Base-by-base conservation (phyloP, 2,329 filamentous ascomycete species). In the Dothideomycetes sp. region DNA sequence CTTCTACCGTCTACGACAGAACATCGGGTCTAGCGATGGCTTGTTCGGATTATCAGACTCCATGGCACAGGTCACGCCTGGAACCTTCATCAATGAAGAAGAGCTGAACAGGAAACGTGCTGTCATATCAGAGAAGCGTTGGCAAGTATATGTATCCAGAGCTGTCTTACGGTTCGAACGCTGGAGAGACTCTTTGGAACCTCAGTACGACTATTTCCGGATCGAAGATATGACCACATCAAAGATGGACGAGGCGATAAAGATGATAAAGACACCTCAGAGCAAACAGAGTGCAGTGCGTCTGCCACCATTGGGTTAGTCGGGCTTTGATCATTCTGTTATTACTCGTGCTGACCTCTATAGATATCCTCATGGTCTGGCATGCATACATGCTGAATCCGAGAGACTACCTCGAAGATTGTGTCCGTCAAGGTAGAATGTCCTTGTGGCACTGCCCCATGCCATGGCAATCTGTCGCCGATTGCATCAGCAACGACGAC, bases 341-440 rank as follows among this genome's bases (percentile, higher is more conserved):
- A 35, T 12, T 5, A 35, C 11, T 12, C 15, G 12, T 39, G 16
- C 19, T 51, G 39, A 50, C 49, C 29, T 57, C 61, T 12, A 15
- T 57, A 68, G 83, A 88, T 59, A 74, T 88, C 1, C 59, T 87
- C 15, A 83, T 88, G 79, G 77, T 88, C 0, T 84, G 80, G 78
- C 84, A 89, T 56, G 65, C 81, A 0, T 83, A 84, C 52, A 80
- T 84, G 74, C 72, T 89, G 3, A 88, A 87, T 49, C 84, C 84
- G 0, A 68, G 79, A 31, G 66, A 64, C n/a, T 88, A 79, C 52
- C 70, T 86, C 3, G 81, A 88, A 51, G 84, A 89, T 53, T 78
- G 77, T 51, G 63, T 86, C 40, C 70, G 81, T 5, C 59, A 65
- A 19, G 75, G 73, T 0, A 64, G 66, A 41, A 62, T 71, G 19